Evolutionary conservation across 2,329 filamentous ascomycete genomes (phyloP), one percentile per base, ranked within the genome.

Genomic region (Exophiala lecanii-corni): DNA sequence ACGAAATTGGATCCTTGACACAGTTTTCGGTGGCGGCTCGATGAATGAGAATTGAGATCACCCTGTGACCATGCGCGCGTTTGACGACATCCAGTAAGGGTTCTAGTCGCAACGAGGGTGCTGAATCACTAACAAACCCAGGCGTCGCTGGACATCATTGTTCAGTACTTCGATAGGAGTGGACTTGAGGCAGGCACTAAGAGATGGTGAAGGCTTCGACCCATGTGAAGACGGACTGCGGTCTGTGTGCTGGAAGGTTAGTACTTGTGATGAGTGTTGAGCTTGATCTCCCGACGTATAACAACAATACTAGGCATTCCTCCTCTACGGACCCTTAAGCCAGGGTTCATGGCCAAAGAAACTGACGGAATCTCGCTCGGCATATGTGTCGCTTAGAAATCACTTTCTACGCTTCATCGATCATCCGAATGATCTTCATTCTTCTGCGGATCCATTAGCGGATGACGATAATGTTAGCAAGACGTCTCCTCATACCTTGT

Each of bases 231-330:
- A 80, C 35, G 88, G 87, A 10, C 78, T 89, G 52, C 81, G 89
- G 43, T 96, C 91, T 2, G 76, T 94, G 26, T 94, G 85, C 65
- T 97, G 91, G 91, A 96, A 95, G 79, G 86, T 84, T 55, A 49
- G 40, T 44, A 36, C n/a, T 3, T 19, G 26, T 20, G n/a, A n/a
- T n/a, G n/a, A n/a, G n/a, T n/a, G n/a, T n/a, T n/a, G n/a, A n/a
- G 49, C 39, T 31, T 20, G 12, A 9, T 16, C 31, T 15, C 20
- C 44, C 42, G 18, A 26, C 12, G 31, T 16, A 39, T 38, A 23
- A 34, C 17, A 18, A 28, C 5, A 4, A 33, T 59, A 50, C 31
- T 55, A 91, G 86, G 78, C 79, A 26, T 94, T 96, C 62, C 71
- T 96, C 34, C 72, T 95, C 20, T 91, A 89, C 60, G 79, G 83